Evolutionary conservation across 2,329 filamentous ascomycete genomes (phyloP).

Genomic region (Exophiala sp.): DNA sequence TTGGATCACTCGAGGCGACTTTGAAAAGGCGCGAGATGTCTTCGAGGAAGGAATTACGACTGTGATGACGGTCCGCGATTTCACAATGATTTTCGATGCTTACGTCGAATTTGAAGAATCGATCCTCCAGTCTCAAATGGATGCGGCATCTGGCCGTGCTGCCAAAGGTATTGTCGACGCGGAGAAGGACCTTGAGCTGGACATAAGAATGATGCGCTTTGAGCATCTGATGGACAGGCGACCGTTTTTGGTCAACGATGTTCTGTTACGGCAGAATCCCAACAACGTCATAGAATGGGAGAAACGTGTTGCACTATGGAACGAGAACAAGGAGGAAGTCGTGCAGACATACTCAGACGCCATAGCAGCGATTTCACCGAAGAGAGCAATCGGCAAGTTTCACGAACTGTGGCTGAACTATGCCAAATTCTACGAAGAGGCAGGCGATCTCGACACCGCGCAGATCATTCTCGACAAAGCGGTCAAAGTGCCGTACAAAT

Average conservation of each 20-base stretch:
- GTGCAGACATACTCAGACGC: slow-evolving; percentile 94
- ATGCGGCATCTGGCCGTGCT: slow-evolving; percentile 74
- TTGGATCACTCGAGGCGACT: slow-evolving; percentile 89
- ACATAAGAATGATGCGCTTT: slow-evolving; percentile 96
- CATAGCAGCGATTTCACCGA: slow-evolving; percentile 87
- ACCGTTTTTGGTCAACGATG: slow-evolving; percentile 94
- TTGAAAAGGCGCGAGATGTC: slow-evolving; percentile 85
- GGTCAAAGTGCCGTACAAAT: slow-evolving; percentile 96
- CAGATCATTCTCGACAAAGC: slow-evolving; percentile 96
- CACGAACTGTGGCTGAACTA: slow-evolving; percentile 96
- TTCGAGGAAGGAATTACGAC: slow-evolving; percentile 97
- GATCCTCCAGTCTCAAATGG: slow-evolving; percentile 86
- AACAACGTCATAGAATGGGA: slow-evolving; percentile 97
- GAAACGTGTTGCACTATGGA: slow-evolving; percentile 93
- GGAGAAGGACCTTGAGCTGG: slow-evolving; percentile 86
- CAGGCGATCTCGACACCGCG: slow-evolving; percentile 77
- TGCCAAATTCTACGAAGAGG: slow-evolving; percentile 92
- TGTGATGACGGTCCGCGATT: slow-evolving; percentile 97
- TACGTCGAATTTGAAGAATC: slow-evolving; percentile 98
- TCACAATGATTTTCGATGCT: slow-evolving; percentile 92
- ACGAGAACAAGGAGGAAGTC: slow-evolving; percentile 83
- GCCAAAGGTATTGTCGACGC: slow-evolving; percentile 74
- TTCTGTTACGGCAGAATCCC: slow-evolving; percentile 89
- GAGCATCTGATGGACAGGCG: slow-evolving; percentile 97
- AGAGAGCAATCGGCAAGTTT: slow-evolving; percentile 89